phyloP scores from a whole-genome alignment of 73 alveolate species.

The Tetrahymena elliotti region DNA sequence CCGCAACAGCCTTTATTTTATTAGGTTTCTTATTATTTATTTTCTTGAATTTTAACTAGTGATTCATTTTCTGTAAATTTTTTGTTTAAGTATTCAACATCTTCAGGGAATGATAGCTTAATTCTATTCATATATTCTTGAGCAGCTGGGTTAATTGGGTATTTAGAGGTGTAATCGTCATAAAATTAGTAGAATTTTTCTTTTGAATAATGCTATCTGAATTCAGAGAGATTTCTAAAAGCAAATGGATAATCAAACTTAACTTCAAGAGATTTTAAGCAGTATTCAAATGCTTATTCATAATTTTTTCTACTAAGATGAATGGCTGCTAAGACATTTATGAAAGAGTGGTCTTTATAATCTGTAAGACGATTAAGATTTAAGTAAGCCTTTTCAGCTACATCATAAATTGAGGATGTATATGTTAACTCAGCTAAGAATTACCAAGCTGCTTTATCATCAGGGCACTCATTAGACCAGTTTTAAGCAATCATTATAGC shows the following conservation, averaged over 20 bases:
- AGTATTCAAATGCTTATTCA: neutral
- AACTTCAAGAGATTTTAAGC: neutral
- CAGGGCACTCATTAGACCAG: neutral
- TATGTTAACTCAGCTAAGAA: neutral
- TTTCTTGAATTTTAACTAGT: neutral
- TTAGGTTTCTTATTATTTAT: neutral
- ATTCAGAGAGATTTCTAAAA: neutral
- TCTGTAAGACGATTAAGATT: neutral
- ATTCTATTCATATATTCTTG: neutral
- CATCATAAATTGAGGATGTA: neutral
- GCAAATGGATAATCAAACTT: neutral
- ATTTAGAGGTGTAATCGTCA: neutral
- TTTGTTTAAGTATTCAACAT: neutral
- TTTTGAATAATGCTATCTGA: neutral
- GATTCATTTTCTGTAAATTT: neutral
- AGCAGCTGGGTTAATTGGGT: neutral
- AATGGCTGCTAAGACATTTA: neutral
- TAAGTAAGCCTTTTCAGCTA: neutral
- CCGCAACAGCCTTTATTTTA: neutral
- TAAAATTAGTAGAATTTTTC: neutral
- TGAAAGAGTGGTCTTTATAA: neutral
- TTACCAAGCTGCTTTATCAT: neutral
- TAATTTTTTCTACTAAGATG: neutral
- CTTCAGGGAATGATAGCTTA: neutral
- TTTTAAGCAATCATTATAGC: neutral